Conservation (phyloP, 805 yeast genomes). For the Lipomyces sp. region DNA sequence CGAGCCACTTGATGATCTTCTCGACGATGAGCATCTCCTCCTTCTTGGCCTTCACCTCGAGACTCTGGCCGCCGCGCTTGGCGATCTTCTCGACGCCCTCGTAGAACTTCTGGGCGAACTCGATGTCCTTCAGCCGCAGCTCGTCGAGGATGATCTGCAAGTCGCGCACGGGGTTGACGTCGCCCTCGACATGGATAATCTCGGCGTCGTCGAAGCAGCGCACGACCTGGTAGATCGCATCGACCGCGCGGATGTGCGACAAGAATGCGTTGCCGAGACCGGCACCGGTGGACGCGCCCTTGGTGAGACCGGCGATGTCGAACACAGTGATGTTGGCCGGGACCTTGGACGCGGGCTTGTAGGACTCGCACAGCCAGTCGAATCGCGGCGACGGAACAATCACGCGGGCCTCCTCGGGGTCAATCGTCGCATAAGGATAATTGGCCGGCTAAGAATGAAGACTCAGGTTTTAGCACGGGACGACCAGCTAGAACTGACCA, state of each 20-base stretch:
- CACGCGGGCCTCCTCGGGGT: slow-evolving; percentile 97
- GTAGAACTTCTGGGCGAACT: slow-evolving; percentile 80
- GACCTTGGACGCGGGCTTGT: slow-evolving; percentile 65
- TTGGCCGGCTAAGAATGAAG: slow-evolving; percentile 69
- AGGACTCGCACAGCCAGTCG: slow-evolving; percentile 68
- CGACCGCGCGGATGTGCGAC: slow-evolving; percentile 95
- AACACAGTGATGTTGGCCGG: slow-evolving; percentile 91
- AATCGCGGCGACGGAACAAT: slow-evolving; percentile 88
- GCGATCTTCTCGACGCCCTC: slow-evolving; percentile 76
- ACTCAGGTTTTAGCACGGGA: not conserved
- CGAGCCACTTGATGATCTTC: slow-evolving; percentile 68
- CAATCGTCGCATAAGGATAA: slow-evolving; percentile 96
- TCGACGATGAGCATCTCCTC: slow-evolving; percentile 76
- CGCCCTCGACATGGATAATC: slow-evolving; percentile 94
- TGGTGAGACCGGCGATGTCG: slow-evolving; percentile 97
- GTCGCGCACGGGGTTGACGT: slow-evolving; percentile 93
- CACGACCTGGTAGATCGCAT: slow-evolving; percentile 96
- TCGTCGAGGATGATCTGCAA: slow-evolving; percentile 87
- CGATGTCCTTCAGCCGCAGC: slow-evolving; percentile 93
- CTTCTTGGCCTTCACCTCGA: slow-evolving; percentile 85
- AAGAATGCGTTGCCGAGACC: slow-evolving; percentile 97
- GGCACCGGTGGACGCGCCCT: slow-evolving; percentile 73
- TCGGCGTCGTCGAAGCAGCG: slow-evolving; percentile 98
- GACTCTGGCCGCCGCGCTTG: slow-evolving; percentile 82
- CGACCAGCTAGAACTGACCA: no score